Conservation (phyloP, 2,329 filamentous ascomycete genomes). For the Penicillium expansum region DNA sequence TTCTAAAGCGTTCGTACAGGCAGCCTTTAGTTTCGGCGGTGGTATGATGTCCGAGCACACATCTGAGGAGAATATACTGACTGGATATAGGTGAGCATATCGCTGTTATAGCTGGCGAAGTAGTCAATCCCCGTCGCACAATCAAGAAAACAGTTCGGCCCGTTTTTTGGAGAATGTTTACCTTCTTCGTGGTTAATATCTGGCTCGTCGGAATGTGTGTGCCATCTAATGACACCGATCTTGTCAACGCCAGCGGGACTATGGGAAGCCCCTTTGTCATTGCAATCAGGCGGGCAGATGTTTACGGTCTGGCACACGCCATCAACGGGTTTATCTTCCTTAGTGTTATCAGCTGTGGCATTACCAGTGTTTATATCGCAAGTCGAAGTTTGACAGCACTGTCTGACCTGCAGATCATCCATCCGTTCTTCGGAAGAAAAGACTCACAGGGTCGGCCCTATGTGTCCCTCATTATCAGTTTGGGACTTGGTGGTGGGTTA, state of each 20-base stretch:
- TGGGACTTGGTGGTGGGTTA: slow-evolving; percentile 31
- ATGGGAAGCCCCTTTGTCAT: slow-evolving; percentile 35
- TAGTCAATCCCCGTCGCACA: slow-evolving; percentile 28
- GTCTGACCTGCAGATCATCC: slow-evolving; percentile 28
- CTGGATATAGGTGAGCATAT: slow-evolving; percentile 28
- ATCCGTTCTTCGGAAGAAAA: slow-evolving; percentile 24
- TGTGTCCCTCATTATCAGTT: slow-evolving; percentile 29
- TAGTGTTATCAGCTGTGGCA: slow-evolving; percentile 35
- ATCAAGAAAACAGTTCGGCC: slow-evolving; percentile 33
- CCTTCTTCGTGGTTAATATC: slow-evolving; percentile 37
- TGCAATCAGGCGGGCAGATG: slow-evolving; percentile 28
- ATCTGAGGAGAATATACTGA: not conserved
- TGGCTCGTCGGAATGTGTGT: slow-evolving; percentile 39
- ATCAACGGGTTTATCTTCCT: slow-evolving; percentile 39
- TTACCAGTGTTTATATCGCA: slow-evolving; percentile 36
- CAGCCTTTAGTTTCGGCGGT: slow-evolving; percentile 34
- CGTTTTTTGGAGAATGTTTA: slow-evolving; percentile 37
- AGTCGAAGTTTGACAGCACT: slow-evolving; percentile 35
- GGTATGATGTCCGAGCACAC: slow-evolving; percentile 11
- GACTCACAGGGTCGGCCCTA: slow-evolving; percentile 30
- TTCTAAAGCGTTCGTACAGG: slow-evolving; percentile 36
- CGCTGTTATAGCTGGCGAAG: slow-evolving; percentile 35
- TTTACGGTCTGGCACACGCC: slow-evolving; percentile 30
- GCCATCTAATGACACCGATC: slow-evolving; percentile 28
- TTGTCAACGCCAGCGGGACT: slow-evolving; percentile 30